Conservation (phyloP, 257 asterid species). For the Phtheirospermum japonicum region DNA sequence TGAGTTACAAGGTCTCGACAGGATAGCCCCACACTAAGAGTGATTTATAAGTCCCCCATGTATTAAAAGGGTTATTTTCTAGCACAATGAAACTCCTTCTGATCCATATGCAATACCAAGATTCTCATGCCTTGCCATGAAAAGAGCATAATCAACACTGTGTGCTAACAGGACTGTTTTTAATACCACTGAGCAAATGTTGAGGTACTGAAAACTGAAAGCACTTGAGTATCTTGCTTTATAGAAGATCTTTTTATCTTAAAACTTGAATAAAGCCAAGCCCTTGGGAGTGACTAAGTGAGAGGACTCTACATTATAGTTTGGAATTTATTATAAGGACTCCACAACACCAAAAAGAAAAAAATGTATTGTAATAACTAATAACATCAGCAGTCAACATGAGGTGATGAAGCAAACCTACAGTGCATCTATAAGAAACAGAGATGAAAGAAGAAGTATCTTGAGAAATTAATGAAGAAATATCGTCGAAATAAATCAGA, state of each 20-base stretch:
- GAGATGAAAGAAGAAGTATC: not conserved
- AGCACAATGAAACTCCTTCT: conserved; percentile 1
- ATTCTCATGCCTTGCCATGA: conserved; percentile 20
- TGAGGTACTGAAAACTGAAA: not conserved
- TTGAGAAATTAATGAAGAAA: conserved; percentile 8
- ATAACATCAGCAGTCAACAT: conserved; percentile 7
- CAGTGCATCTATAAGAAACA: conserved; percentile 3
- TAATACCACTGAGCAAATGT: not conserved
- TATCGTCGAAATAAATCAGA: not conserved
- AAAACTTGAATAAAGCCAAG: not conserved
- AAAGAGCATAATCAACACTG: conserved; percentile 12
- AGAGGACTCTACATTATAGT: not conserved
- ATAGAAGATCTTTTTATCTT: not conserved
- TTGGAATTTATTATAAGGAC: not conserved
- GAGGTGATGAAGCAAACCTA: conserved; percentile 9
- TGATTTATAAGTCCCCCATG: not conserved
- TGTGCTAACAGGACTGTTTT: not conserved
- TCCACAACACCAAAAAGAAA: conserved; percentile 16
- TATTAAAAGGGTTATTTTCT: not conserved
- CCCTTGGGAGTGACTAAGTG: not conserved
- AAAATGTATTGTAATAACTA: not conserved
- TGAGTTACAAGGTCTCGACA: conserved; percentile 2
- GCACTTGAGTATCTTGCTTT: not conserved
- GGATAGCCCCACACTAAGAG: not conserved
- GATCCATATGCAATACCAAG: conserved; percentile 16